Conservation (phyloP, 306 rosid genomes). For the Begonia loranthoides region DNA sequence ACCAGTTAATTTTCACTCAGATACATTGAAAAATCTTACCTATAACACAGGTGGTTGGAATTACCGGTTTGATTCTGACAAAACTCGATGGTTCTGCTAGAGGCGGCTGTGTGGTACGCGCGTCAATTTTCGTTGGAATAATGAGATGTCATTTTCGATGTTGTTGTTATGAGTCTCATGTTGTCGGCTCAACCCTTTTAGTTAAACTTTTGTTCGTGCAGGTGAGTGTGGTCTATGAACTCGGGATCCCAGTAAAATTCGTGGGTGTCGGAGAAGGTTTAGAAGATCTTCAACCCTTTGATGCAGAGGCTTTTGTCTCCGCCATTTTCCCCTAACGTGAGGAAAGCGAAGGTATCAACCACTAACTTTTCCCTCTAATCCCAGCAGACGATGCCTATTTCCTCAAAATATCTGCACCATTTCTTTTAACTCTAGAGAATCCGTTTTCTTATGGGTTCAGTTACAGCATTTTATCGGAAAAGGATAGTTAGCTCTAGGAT, state of each 20-base stretch:
- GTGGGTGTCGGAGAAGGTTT: conserved; percentile 92
- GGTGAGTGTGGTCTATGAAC: conserved; percentile 96
- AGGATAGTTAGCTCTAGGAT: no score
- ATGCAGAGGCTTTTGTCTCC: conserved; percentile 81
- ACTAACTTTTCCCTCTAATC: no score
- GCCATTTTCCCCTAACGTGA: conserved; percentile 57
- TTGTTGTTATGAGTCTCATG: background rate
- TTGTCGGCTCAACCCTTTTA: background rate
- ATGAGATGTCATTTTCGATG: background rate
- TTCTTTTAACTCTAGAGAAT: no score
- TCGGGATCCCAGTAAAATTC: conserved; percentile 89
- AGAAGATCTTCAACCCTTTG: conserved; percentile 93
- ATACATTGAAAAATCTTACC: background rate
- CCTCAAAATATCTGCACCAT: no score
- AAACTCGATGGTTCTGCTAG: conserved; percentile 95
- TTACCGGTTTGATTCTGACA: conserved; percentile 84
- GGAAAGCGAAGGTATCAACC: conserved; percentile 1
- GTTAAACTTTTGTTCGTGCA: conserved; percentile 17
- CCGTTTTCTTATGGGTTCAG: no score
- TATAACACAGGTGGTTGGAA: conserved; percentile 61
- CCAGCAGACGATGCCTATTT: no score
- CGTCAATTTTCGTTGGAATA: background rate
- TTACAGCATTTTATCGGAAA: no score
- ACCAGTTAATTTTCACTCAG: no score
- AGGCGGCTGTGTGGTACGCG: conserved; percentile 95